Evolutionary conservation across 345 rosid genomes (phyloP), one percentile per base, ranked within the genome.

Genomic region (Murraya paniculata): DNA sequence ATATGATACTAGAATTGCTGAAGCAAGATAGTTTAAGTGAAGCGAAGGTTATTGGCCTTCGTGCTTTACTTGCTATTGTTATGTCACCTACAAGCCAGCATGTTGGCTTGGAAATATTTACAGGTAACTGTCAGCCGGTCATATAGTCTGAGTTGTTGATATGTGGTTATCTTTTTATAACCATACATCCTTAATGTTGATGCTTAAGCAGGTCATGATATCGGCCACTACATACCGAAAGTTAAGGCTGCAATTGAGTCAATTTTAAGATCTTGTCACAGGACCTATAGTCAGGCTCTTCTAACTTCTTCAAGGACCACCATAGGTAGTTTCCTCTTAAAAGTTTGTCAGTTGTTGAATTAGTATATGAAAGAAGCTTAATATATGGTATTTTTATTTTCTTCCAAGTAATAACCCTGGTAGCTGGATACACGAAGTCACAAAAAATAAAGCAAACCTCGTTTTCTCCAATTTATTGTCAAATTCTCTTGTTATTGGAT

Each of bases 181-280:
- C 64, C 79, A 33, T 68, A 33, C 31, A 36, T 74, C 22, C 74
- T 81, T 82, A 55, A 72, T 55, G 84, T 33, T 85, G 58, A 81
- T 84, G 65, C 74, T 56, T 84, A 73, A 60, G 79, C 89, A 96
- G 99, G 86, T 71, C 93, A 89, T 77, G 97, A 91, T 82, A 91
- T 94, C 45, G 91, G 95, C 64, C 97, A 94, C 83, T 94, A 94
- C 86, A 92, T 94, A 71, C 98, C 99, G 76, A 96, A 96, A 86
- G 98, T 96, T 80, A 96, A 92, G 88, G 95, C 95, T 71, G 99
- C 98, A 77, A 94, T 96, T 74, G 99, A 96, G 82, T 90, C 97
- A 55, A 91, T 94, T 81, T 81, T 96, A 90, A 91, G 93, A 80
- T 91, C 97, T 83, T 96, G 99, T 79, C 87, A 96, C 78, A 89